Base-by-base conservation (phyloP, 768 basidiomycete species). In the Naganishia randhawae region DNA sequence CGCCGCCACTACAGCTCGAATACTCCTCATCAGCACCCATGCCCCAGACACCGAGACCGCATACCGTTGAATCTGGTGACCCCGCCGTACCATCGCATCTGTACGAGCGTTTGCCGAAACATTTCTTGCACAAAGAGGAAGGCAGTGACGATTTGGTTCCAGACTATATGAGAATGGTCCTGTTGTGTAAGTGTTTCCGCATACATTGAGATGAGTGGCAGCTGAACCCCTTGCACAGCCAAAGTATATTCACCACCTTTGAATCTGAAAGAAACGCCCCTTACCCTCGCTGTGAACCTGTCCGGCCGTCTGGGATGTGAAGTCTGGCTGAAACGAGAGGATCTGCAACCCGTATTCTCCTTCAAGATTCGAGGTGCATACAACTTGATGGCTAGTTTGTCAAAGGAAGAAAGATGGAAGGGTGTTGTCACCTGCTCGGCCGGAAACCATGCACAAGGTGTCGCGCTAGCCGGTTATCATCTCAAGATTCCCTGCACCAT, bases 331-430 rank as follows among this genome's bases (percentile, higher is more conserved):
- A 99, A 99, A 81, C 86, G 96, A 29, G 96, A 99, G 80, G 96
- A 99, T 75, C 84, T 96, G 2, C 95, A 98, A 52, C 80, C 81
- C 13, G 96, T 99, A 22, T 99, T 99, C 80, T 94, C 91, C 78
- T 99, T 99, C 87, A 99, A 99, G 78, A 93, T 98, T 53, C 85
- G 96, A 5, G 96, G 96, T 27, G 96, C 96, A 35, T 99, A 96
- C 83, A 99, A 99, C 80, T 91, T 96, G 75, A 99, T 99, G 95
- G 91, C 91, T 25, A 85, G 85, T 79, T 83, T 99, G 39, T 83
- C 83, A 9, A 88, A 89, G 35, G 91, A 93, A 66, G 95, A 98
- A 76, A 84, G 92, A 67, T 94, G 93, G 91, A 93, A 93, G 80
- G 96, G 96, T 68, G 96, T 99, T 73, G 84, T 98, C 65, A 97